Evolutionary conservation across 2,329 filamentous ascomycete species (phyloP), one percentile per base, ranked within the genome.

Genomic region (Sordariomycetes sp.): DNA sequence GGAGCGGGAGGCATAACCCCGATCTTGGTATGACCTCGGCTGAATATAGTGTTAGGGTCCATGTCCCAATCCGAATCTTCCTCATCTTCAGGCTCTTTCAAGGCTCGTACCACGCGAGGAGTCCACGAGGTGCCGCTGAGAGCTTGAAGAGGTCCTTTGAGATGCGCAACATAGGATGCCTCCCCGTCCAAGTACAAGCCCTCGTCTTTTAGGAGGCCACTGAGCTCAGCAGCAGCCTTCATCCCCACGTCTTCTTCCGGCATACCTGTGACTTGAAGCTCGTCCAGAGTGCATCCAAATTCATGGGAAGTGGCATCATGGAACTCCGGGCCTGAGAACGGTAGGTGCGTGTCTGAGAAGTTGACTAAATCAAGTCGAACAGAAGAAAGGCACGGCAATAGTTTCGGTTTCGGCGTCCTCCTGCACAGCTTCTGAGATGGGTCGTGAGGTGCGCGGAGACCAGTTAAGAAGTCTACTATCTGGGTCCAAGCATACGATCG

Each of bases 291-390:
- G 41, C 65, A 70, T 3, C 66, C 68, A 4, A 74, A 57, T 40
- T 72, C 68, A 38, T 74, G 68, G 12, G 64, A 66, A 4, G 68
- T 61, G n/a, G 71, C 50, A 32, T 70, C 63, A 44, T 74, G 70
- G 12, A 74, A 54, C 30, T 67, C 64, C 4, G 58, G 50, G 2
- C 63, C 65, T 2, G 66, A 62, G 35, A 57, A 64, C 3, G 59
- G 58, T 21, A 72, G 48, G 19, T 64, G 54, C 3, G 62, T 52
- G 23, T 66, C 60, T 3, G 61, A 59, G 30, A 73, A 75, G 42
- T 73, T 74, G 43, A 74, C 66, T 14, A 74, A 59, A 39, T 75
- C 70, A 21, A 75, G 58, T 23, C 70, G 64, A 26, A 74, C 49
- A 14, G 55, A 57, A 18, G 58, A 52, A 4, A 75, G 54, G 12